Percentiles rank a stretch among this genome's conserved stretches.
These are phyloP conservation scores for Parastagonospora nodorum DNA, from an alignment of 2,329 filamentous ascomycete genomes.

Conservation along the genomic window DNA sequence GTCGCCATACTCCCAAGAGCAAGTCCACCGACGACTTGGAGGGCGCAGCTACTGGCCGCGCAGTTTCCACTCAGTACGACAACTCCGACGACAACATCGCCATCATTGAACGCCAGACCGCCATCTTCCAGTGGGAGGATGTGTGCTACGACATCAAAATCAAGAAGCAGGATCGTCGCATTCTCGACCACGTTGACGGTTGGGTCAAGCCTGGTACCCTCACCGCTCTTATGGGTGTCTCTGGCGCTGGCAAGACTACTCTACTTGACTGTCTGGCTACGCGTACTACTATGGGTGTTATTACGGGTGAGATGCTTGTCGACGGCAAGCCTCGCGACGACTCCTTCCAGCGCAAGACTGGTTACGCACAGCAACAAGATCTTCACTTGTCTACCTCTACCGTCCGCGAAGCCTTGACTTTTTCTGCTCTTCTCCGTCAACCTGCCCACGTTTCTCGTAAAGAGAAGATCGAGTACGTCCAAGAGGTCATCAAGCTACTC, in stretches of 20 bases:
- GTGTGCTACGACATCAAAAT: conserved; percentile 82
- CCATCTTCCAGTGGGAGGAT: conserved; percentile 84
- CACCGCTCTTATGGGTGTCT: conserved; percentile 85
- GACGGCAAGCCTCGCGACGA: conserved; percentile 74
- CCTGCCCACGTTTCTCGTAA: conserved; percentile 71
- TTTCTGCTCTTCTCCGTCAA: conserved; percentile 84
- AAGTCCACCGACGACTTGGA: conserved; percentile 51
- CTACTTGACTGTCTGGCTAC: conserved; percentile 85
- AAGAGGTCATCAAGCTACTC: conserved; percentile 86
- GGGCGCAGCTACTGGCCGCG: conserved; percentile 35
- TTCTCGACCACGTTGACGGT: conserved; percentile 85
- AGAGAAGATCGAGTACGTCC: conserved; percentile 86
- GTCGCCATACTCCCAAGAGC: conserved; percentile 57
- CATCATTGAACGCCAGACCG: conserved; percentile 66
- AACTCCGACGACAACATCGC: conserved; percentile 46
- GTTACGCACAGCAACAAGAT: conserved; percentile 93
- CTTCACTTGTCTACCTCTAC: conserved; percentile 83
- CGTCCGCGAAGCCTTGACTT: conserved; percentile 84
- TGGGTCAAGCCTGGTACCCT: conserved; percentile 93
- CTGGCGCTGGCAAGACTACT: conserved; percentile 92
- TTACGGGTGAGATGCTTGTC: conserved; percentile 85
- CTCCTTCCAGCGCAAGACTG: conserved; percentile 89
- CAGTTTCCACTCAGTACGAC: conserved; percentile 43
- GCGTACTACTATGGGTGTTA: conserved; percentile 85
- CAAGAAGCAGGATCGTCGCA: conserved; percentile 73